Percentiles rank a stretch among this genome's conserved stretches.
These are phyloP conservation scores for Debaryomycetaceae sp. DNA, from an alignment of 1,139 yeast species.

Conservation along the genomic window DNA sequence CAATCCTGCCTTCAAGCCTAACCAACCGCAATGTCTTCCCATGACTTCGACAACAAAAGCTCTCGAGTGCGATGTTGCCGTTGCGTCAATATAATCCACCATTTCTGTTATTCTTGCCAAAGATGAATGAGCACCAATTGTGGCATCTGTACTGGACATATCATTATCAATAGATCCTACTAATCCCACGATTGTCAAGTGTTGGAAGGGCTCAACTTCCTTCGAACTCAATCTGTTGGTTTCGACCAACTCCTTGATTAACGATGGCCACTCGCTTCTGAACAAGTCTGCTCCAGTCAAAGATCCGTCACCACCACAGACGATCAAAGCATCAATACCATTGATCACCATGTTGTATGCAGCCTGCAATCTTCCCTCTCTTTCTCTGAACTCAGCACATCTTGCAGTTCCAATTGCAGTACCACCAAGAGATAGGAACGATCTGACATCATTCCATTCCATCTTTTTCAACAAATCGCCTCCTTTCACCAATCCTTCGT, in stretches of 20 bases:
- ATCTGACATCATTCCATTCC: conserved; percentile 92
- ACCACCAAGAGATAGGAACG: conserved; percentile 89
- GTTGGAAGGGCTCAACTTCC: conserved; percentile 58
- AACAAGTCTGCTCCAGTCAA: conserved; percentile 95
- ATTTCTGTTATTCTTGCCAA: conserved; percentile 90
- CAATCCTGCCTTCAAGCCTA: conserved; percentile 93
- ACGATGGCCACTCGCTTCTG: conserved; percentile 90
- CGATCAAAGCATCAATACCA: conserved; percentile 93
- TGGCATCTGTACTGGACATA: conserved; percentile 94
- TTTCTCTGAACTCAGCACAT: conserved; percentile 78
- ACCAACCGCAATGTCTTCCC: conserved; percentile 99
- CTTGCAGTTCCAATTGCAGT: conserved; percentile 96
- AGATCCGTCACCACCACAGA: conserved; percentile 99
- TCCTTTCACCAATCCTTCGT: conserved; percentile 88
- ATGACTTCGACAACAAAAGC: conserved; percentile 97
- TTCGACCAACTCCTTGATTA: conserved; percentile 64
- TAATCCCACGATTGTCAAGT: conserved; percentile 86
- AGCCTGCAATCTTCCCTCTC: conserved; percentile 77
- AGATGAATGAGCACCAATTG: conserved; percentile 95
- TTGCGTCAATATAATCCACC: conserved; percentile 93
- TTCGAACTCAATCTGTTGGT: conserved; percentile 53
- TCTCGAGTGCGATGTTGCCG: conserved; percentile 94
- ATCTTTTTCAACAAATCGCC: conserved; percentile 72
- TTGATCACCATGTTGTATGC: conserved; percentile 80
- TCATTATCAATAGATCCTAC: conserved; percentile 98